Percentiles rank a stretch among this genome's conserved stretches.
Evolutionary conservation across 176 grass and related monocot genomes (phyloP).

Genomic region (Saccharum spontaneum): DNA sequence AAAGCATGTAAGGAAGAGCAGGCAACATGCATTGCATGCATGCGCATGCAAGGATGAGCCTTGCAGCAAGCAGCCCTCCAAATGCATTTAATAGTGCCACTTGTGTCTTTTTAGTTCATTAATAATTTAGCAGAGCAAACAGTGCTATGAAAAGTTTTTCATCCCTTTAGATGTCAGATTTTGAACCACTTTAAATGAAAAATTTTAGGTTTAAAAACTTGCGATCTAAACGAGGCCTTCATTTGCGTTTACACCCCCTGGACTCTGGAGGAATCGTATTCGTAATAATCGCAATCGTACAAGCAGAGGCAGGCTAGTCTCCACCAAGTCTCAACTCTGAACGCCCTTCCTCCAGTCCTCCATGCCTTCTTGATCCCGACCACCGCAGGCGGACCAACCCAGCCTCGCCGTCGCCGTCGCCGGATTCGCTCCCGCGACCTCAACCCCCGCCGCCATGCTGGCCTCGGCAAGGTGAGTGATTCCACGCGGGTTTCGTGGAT

Average conservation of each 20-base stretch:
- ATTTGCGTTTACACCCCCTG: constrained; percentile 9
- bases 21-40: no score
- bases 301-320: neutral
- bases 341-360: neutral
- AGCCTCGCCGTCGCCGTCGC: neutral
- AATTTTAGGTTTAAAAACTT: no score
- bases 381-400: neutral
- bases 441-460: constrained; percentile 18
- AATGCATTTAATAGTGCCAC: no score
- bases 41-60: no score
- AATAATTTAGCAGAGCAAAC: no score
- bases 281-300: no score
- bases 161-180: no score
- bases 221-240: neutral
- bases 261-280: neutral
- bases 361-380: constrained; percentile 12
- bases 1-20: no score
- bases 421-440: neutral
- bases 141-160: no score
- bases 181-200: no score
- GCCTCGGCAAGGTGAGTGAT: constrained; percentile 30
- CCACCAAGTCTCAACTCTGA: neutral
- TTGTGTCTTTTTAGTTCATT: no score
- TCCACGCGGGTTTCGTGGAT: neutral
- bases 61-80: no score